Conservation (phyloP, 2,329 filamentous ascomycete species). For the Diplodia seriata region DNA sequence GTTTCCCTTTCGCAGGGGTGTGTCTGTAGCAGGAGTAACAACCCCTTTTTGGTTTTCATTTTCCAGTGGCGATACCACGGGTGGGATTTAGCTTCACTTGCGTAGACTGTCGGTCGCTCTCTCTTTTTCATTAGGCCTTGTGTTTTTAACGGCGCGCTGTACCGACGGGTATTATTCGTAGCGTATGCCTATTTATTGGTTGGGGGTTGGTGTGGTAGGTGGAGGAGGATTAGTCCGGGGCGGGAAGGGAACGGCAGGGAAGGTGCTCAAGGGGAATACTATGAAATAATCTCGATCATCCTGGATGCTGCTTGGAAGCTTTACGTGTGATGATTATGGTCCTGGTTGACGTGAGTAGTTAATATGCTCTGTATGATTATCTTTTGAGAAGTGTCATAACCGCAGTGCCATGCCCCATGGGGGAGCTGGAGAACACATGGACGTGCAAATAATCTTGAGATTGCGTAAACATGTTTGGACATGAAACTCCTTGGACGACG, state of each 20-base stretch:
- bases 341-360: background rate
- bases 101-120: constrained; percentile 26
- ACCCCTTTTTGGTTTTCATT: background rate
- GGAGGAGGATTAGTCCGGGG: background rate
- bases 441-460: no score
- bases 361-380: background rate
- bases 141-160: background rate
- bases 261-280: background rate
- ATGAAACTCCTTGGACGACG: background rate
- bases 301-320: background rate
- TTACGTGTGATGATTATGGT: background rate
- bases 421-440: background rate
- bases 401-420: background rate
- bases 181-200: constrained; percentile 4
- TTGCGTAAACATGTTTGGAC: no score
- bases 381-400: background rate
- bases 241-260: background rate
- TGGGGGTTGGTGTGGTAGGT: background rate
- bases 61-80: constrained; percentile 23
- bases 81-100: constrained; percentile 10
- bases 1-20: constrained; percentile 3
- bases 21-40: background rate
- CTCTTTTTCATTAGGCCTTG: background rate
- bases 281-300: constrained; percentile 1
- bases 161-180: constrained; percentile 4